Base-by-base conservation (phyloP, 108 stramenopile genomes). In the Parietichytrium sp. region DNA sequence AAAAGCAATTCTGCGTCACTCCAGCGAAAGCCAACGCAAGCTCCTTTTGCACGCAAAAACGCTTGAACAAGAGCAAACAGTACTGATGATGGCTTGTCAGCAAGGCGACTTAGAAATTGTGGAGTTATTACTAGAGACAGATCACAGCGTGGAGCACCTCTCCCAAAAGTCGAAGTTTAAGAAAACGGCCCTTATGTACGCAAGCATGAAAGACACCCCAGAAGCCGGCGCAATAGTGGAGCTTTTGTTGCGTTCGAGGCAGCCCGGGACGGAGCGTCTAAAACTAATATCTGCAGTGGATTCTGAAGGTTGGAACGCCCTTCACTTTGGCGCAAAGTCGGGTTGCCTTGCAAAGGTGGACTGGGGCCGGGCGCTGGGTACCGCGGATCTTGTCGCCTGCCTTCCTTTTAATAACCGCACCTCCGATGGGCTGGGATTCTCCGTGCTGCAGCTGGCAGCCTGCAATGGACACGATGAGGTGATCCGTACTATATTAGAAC, bases 401-500 rank as follows among this genome's bases (percentile, higher is more conserved):
- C 20, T 72, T 33, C 61, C 61, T 1, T 16, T 72, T 7, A 72
- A 72, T 25, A 42, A 16, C 16, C 61, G 36, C 42, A 72, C 61
- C n/a, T 25, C n/a, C 23, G 61, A 23, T n/a, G n/a, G n/a, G n/a
- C n/a, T n/a, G n/a, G 38, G 13, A 6, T 72, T 45, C 61, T 33
- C 61, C 10, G 36, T 72, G 10, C 0, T 45, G 20, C 61, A 72
- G 23, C 42, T 72, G 29, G 61, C 61, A 8, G 42, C 61, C 6
- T 33, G 38, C 10, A 72, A 72, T 25, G 61, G 61, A 1, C 36
- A 72, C 20, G 18, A 45, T 25, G 61, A 72, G 42, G 61, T 72
- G 10, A 72, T 72, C 42, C 61, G 61, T 10, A 72, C 61, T 8
- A 33, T 72, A 15, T 33, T 72, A 6, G 61, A 72, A 42, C 61